These are phyloP conservation scores for Botrytis galanthina DNA, from an alignment of 2,329 filamentous ascomycete genomes.

Conservation along the genomic window DNA sequence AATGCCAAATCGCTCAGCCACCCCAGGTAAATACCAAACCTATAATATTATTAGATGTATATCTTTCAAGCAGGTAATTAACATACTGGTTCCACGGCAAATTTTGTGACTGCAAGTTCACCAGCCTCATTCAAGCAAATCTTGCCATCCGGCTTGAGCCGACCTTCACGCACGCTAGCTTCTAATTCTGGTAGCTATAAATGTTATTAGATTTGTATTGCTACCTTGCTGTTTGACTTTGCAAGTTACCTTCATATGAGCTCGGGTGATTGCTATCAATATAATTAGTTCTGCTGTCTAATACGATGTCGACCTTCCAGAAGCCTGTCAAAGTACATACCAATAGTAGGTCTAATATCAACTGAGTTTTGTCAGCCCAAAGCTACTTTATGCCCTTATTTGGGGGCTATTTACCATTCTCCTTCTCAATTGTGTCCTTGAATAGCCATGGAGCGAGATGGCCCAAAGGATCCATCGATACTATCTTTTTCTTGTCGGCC, in stretches of 20 bases:
- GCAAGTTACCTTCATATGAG: slow-evolving; percentile 39
- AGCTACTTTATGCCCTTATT: background rate
- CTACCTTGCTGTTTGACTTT: background rate
- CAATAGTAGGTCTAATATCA: slow-evolving; percentile 41
- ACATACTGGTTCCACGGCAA: slow-evolving; percentile 87
- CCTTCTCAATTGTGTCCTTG: slow-evolving; percentile 72
- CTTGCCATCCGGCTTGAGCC: slow-evolving; percentile 76
- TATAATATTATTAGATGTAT: slow-evolving; percentile 14
- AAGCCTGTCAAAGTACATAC: slow-evolving; percentile 24
- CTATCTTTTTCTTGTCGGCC: slow-evolving; percentile 88
- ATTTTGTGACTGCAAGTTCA: slow-evolving; percentile 91
- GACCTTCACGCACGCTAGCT: slow-evolving; percentile 76
- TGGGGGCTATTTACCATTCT: slow-evolving; percentile 53
- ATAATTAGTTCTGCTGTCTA: slow-evolving; percentile 23
- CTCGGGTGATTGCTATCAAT: slow-evolving; percentile 38
- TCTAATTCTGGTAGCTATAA: slow-evolving; percentile 79
- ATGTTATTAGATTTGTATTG: slow-evolving; percentile 20
- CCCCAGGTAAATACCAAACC: slow-evolving; percentile 82
- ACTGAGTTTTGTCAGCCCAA: slow-evolving; percentile 34
- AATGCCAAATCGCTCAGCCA: slow-evolving; percentile 91
- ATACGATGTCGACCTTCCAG: background rate
- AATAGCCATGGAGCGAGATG: slow-evolving; percentile 84
- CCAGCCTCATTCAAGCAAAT: slow-evolving; percentile 82
- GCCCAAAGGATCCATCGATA: slow-evolving; percentile 93
- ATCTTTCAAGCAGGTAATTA: slow-evolving; percentile 67